Evolutionary conservation across 495 filamentous ascomycete genomes (phyloP), one percentile per base, ranked within the genome.

Genomic region (Hamigera avellanea): DNA sequence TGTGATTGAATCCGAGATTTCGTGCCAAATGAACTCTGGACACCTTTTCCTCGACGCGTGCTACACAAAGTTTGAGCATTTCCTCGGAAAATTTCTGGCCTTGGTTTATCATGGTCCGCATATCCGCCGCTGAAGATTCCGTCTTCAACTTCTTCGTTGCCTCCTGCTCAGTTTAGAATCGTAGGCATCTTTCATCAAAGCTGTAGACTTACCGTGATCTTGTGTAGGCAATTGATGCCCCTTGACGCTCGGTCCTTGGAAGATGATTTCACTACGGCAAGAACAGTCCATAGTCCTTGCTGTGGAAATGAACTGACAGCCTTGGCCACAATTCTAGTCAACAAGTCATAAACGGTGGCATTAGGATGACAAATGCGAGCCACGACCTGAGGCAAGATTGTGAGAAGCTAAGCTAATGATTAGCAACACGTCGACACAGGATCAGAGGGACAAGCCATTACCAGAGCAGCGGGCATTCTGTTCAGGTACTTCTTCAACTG

Each of bases 281-380:
- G 72, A 9, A 96, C 61, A 41, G 77, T 84, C 93, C 91, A 99
- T 32, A 96, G 56, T n/a, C 88, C 81, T 57, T 96, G 91, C 47
- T 83, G 81, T 2, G 91, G 89, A 52, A 94, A 78, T 12, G 71
- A 57, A 14, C 74, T 63, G 16, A 94, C 78, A 28, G 93, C 81
- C 50, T 83, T 91, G 26, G 79, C 60, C 32, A 96, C 86, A 42
- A 94, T 85, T 15, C 66, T 67, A 33, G 80, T 69, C 23, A 99
- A 67, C 9, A 83, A 54, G 32, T 75, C 70, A 54, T 80, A 88
- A 13, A 95, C 83, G 8, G 77, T 72, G 14, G 44, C 46, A 54
- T 93, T 83, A 0, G 83, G 75, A 61, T 96, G 89, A 30, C 80
- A 81, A 33, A 99, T 95, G 18, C 91, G 74, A 28, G 88, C 86